These are phyloP conservation scores for Amanita pallidorosea DNA, from an alignment of 768 basidiomycete species.

Conservation along the genomic window DNA sequence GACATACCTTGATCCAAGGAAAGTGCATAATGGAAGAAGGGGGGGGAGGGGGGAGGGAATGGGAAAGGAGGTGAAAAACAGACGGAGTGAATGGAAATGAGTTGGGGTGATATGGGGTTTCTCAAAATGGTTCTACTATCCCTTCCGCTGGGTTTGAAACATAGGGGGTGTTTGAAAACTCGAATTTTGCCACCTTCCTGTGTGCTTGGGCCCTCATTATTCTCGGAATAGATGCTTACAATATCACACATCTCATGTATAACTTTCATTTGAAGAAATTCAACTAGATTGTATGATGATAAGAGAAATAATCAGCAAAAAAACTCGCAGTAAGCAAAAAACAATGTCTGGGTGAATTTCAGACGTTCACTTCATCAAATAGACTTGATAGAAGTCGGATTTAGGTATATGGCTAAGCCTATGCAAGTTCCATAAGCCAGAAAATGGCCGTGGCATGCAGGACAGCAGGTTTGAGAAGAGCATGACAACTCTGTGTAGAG, in stretches of 20 bases:
- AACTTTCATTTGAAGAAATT: background rate
- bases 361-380: background rate
- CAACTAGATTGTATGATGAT: background rate
- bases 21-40: no score
- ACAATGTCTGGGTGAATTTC: background rate
- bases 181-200: constrained; percentile 3
- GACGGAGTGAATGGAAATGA: no score
- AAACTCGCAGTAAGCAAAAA: background rate
- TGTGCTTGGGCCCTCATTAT: background rate
- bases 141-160: constrained; percentile 4
- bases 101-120: no score
- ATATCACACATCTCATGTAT: background rate
- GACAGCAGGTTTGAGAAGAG: no score
- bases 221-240: constrained; percentile 3
- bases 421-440: background rate
- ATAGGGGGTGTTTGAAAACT: constrained; percentile 2
- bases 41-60: no score
- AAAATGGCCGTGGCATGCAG: background rate
- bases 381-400: background rate
- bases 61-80: no score
- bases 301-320: background rate
- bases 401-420: background rate
- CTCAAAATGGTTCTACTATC: no score
- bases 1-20: no score
- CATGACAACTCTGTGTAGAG: no score